phyloP scores from a whole-genome alignment of 192 early-diverging fungal species.

The Glomus cerebriforme region DNA sequence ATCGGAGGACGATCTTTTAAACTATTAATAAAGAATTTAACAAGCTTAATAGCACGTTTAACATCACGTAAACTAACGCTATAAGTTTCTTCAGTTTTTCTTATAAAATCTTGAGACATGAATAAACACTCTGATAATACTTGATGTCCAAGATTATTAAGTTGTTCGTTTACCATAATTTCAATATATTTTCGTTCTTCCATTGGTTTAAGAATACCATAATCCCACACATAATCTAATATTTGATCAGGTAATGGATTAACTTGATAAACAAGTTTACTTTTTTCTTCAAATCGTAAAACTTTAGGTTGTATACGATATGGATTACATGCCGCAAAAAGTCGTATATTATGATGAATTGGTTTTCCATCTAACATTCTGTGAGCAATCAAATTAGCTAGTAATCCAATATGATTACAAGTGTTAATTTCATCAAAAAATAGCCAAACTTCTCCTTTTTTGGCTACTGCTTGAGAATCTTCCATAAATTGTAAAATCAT shows the following conservation, averaged over 20 bases:
- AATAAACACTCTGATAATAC: background rate
- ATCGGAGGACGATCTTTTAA: background rate
- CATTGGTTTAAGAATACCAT: background rate
- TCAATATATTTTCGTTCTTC: conserved; percentile 5
- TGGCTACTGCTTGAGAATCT: background rate
- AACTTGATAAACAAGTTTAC: conserved; percentile 11
- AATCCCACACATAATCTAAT: conserved; percentile 12
- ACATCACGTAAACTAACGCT: conserved; percentile 27
- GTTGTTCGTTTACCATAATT: background rate
- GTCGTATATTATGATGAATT: conserved; percentile 16
- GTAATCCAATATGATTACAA: conserved; percentile 20
- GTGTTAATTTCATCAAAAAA: conserved; percentile 34
- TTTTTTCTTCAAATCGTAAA: conserved; percentile 13
- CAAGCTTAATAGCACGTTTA: background rate
- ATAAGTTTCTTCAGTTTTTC: background rate
- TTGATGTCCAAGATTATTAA: background rate
- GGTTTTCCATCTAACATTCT: background rate
- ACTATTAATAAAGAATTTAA: background rate
- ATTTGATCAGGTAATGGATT: background rate
- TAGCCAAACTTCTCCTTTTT: conserved; percentile 21
- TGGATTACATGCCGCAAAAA: conserved; percentile 32
- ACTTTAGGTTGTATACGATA: background rate
- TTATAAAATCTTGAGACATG: background rate
- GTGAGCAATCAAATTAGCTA: conserved; percentile 14
- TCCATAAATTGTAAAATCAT: conserved; percentile 7